Base-by-base conservation (phyloP, 768 basidiomycete genomes). In the Hirschioporus abietinus region DNA sequence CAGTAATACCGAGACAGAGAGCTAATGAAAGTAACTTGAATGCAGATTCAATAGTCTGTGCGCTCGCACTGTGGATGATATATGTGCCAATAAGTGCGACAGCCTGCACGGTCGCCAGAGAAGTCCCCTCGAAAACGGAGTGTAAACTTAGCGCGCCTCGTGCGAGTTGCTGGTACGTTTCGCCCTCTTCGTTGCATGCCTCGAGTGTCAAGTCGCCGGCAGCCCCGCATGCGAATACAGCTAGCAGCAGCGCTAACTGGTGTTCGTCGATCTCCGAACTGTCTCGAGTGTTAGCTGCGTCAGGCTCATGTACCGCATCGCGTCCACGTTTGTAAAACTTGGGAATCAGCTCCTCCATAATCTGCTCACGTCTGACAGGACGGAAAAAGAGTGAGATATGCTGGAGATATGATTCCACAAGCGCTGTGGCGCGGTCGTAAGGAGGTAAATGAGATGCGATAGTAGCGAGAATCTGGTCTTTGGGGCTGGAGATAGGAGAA, bases 381-480 rank as follows among this genome's bases (percentile, higher is more conserved):
- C 89, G 87, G 67, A 90, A 91, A 72, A 91, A 91, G 90, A 90
- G 92, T 0, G 88, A 87, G 1, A 89, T 88, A 71, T 89, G 87
- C 23, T 88, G 86, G 57, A 91, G 82, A 74, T 92, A 92, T 17
- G 90, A 79, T 23, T 86, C 83, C 69, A 82, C 83, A 36, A 92
- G 80, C 34, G 84, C 81, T 60, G 75, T 73, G 0, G 87, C 87
- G 7, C 81, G 81, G 5, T 82, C 80, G 73, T 79, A 84, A 0
- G 81, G 66, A 0, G 89, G 89, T 8, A 90, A 80, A 69, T 87
- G 83, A 2, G 76, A 73, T 64, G 82, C 80, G 57, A 90, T 80
- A 58, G 87, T 71, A 57, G 79, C 79, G 64, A 83, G 82, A 35
- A 86, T 79, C 27, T 80, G 79, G 9, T 74, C 69, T 1, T 82